Conservation (phyloP, 768 basidiomycete genomes). For the Sarcodon aspratus region DNA sequence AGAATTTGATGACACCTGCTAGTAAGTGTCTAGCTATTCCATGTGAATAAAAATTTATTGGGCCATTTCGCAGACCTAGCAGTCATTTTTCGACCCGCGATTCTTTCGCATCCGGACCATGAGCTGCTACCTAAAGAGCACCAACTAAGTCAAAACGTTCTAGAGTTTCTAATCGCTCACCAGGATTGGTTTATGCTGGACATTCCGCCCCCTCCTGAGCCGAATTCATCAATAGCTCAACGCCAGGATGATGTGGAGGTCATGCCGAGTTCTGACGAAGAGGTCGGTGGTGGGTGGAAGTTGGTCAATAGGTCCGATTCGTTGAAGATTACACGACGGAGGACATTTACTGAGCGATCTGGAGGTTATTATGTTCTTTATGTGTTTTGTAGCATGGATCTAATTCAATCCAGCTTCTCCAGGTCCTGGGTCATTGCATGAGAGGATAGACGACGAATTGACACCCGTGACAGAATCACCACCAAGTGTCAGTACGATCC, state of each 20-base stretch:
- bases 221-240: constrained; percentile 3
- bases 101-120: constrained; percentile 83
- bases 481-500: constrained; percentile 16
- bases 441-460: constrained; percentile 17
- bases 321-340: constrained; percentile 37
- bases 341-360: constrained; percentile 40
- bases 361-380: constrained; percentile 6
- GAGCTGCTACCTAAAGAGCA: constrained; percentile 83
- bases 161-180: constrained; percentile 93
- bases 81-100: constrained; percentile 92
- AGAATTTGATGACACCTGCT: constrained; percentile 91
- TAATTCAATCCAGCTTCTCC: not conserved
- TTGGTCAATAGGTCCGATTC: constrained; percentile 26
- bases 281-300: constrained; percentile 46
- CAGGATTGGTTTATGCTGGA: constrained; percentile 94
- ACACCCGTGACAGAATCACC: constrained; percentile 39
- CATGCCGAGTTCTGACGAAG: constrained; percentile 14
- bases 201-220: constrained; percentile 55
- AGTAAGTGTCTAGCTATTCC: constrained; percentile 40
- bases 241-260: constrained; percentile 21
- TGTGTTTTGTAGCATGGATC: constrained; percentile 1
- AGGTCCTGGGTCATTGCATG: constrained; percentile 19
- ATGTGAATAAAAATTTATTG: not conserved
- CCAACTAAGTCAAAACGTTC: constrained; percentile 75
- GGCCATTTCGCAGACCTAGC: constrained; percentile 60